phyloP scores from a whole-genome alignment of 305 asterid genomes.

The Stenogyne calaminthoides region DNA sequence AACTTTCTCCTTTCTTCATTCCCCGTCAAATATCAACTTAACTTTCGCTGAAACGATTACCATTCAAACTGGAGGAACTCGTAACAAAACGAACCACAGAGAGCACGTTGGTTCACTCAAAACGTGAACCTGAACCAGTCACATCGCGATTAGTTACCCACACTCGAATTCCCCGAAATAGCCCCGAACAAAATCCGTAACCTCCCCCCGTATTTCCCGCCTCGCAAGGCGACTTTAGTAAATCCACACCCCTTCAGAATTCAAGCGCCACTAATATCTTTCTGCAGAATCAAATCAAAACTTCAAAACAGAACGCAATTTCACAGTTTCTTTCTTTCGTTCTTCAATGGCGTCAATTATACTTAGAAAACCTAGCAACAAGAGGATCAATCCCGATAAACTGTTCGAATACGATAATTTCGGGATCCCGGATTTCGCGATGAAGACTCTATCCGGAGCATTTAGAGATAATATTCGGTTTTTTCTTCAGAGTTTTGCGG shows the following conservation, averaged over 20 bases:
- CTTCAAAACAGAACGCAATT: constrained; percentile 14
- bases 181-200: constrained; percentile 28
- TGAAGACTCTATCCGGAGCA: constrained; percentile 42
- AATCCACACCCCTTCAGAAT: constrained; percentile 18
- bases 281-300: constrained; percentile 33
- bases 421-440: constrained; percentile 27
- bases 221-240: constrained; percentile 31
- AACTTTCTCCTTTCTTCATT: background rate
- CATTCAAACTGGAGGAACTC: constrained; percentile 30
- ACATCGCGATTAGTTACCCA: constrained; percentile 30
- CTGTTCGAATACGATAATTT: constrained; percentile 46
- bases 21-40: background rate
- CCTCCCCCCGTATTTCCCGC: constrained; percentile 36
- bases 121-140: constrained; percentile 35
- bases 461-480: constrained; percentile 56
- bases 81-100: constrained; percentile 27
- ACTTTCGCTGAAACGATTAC: background rate
- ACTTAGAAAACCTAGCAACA: constrained; percentile 39
- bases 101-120: constrained; percentile 29
- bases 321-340: constrained; percentile 31
- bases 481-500: constrained; percentile 56
- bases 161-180: constrained; percentile 26
- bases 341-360: constrained; percentile 47
- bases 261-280: constrained; percentile 42
- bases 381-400: constrained; percentile 39